A percentile compares a stretch with the other conserved stretches of the same genome.
Conservation (phyloP, 257 asterid genomes). For the Nicotiana undulata region DNA sequence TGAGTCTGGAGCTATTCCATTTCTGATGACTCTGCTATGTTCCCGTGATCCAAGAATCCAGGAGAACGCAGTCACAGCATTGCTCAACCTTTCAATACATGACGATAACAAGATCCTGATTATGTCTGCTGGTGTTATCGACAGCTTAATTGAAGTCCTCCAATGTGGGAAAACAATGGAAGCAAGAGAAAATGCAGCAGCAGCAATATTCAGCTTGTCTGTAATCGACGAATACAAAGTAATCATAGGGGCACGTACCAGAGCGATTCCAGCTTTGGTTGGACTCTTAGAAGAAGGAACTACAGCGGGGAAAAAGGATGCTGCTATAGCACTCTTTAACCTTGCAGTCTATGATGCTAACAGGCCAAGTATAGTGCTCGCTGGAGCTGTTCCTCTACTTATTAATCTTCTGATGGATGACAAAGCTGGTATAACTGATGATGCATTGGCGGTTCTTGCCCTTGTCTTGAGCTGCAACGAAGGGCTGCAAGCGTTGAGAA, state of each 20-base stretch:
- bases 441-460: slow-evolving; percentile 64
- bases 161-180: slow-evolving; percentile 59
- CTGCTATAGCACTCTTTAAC: slow-evolving; percentile 81
- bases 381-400: slow-evolving; percentile 74
- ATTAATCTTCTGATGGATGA: slow-evolving; percentile 62
- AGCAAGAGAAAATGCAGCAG: slow-evolving; percentile 86
- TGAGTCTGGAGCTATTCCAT: slow-evolving; percentile 84
- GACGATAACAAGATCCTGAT: slow-evolving; percentile 69
- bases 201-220: slow-evolving; percentile 72
- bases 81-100: slow-evolving; percentile 74
- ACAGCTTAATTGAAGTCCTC: slow-evolving; percentile 44
- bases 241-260: slow-evolving; percentile 48
- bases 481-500: slow-evolving; percentile 64
- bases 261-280: slow-evolving; percentile 63
- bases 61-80: slow-evolving; percentile 80
- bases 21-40: slow-evolving; percentile 46
- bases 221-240: slow-evolving; percentile 56
- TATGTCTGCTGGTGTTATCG: slow-evolving; percentile 73
- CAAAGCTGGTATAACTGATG: slow-evolving; percentile 79
- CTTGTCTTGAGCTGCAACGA: slow-evolving; percentile 53
- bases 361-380: slow-evolving; percentile 30
- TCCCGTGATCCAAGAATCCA: slow-evolving; percentile 59
- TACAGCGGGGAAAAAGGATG: slow-evolving; percentile 65
- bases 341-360: slow-evolving; percentile 54
- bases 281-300: slow-evolving; percentile 66